Percentiles rank a stretch among this genome's conserved stretches.
These are phyloP conservation scores for Lichtheimia hyalospora DNA, from an alignment of 371 early-diverging fungal genomes.

Conservation along the genomic window DNA sequence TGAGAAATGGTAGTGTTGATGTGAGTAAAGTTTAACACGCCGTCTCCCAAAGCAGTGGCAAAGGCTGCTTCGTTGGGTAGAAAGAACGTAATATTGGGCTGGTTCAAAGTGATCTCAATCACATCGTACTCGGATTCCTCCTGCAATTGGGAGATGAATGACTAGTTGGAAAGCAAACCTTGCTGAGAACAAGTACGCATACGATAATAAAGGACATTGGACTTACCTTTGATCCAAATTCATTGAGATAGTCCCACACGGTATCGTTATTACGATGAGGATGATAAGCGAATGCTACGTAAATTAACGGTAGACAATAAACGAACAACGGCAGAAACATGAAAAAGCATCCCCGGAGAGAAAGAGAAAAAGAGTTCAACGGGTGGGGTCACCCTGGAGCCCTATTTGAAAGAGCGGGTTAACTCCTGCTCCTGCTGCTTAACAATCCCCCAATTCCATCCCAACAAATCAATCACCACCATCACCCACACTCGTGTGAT, in stretches of 20 bases:
- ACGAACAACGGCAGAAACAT: conserved; percentile 7
- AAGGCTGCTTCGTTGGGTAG: conserved; percentile 11
- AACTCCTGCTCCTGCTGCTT: too few relatives aligned
- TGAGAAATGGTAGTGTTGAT: conserved; percentile 14
- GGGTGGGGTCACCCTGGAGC: neutral
- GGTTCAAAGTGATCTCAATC: conserved; percentile 1
- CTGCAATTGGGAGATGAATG: neutral
- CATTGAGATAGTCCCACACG: neutral
- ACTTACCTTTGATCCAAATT: conserved; percentile 2
- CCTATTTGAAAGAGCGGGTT: neutral
- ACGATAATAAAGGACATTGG: neutral
- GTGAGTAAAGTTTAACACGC: conserved; percentile 10
- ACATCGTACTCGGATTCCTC: neutral
- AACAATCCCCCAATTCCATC: too few relatives aligned
- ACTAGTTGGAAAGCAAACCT: neutral
- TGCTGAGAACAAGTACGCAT: neutral
- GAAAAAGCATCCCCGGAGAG: conserved; percentile 5
- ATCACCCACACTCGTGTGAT: too few relatives aligned
- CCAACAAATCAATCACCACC: too few relatives aligned
- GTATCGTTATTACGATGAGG: neutral
- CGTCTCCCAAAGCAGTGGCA: conserved; percentile 4
- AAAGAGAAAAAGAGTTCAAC: conserved; percentile 7
- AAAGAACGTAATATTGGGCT: conserved; percentile 14
- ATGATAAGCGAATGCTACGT: neutral
- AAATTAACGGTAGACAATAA: neutral